Evolutionary conservation across 139 green algal genomes (phyloP).

Genomic region (Monoraphidium neglectum): DNA sequence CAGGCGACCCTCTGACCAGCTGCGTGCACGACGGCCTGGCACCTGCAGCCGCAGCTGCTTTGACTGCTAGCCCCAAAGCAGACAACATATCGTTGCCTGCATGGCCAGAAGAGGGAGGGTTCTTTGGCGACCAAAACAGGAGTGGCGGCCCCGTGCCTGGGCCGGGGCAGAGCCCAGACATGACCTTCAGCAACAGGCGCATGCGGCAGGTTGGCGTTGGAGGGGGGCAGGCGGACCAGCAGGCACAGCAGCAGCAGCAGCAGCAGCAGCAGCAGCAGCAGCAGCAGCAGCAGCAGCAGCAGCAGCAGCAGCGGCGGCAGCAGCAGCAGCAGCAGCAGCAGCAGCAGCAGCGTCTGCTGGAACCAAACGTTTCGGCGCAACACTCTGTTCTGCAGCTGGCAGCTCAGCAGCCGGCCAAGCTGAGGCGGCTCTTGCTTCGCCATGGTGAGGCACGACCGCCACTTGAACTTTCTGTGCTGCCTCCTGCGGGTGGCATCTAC

Average conservation of each 20-base stretch:
- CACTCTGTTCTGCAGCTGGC: background rate
- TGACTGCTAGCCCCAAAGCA: background rate
- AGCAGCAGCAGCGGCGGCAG: slow-evolving; percentile 7
- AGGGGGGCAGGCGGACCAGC: slow-evolving; percentile 1
- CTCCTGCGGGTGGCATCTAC: no score
- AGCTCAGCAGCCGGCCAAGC: background rate
- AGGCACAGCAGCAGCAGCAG: slow-evolving; percentile 6
- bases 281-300: background rate
- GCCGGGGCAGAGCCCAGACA: background rate
- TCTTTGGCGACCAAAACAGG: background rate
- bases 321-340: background rate
- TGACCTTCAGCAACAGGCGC: background rate
- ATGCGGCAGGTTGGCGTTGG: background rate
- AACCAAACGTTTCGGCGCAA: background rate
- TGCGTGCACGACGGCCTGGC: background rate
- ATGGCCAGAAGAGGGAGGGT: slow-evolving; percentile 1
- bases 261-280: background rate
- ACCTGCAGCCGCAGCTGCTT: background rate
- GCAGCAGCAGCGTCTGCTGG: background rate
- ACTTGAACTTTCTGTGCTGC: no score
- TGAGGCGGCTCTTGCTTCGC: background rate
- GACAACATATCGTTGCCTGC: background rate
- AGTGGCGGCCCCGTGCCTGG: background rate
- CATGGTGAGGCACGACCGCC: background rate
- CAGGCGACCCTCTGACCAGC: background rate